These are phyloP conservation scores for Trichoderma hamatum DNA, from an alignment of 2,329 filamentous ascomycete species.

Conservation along the genomic window DNA sequence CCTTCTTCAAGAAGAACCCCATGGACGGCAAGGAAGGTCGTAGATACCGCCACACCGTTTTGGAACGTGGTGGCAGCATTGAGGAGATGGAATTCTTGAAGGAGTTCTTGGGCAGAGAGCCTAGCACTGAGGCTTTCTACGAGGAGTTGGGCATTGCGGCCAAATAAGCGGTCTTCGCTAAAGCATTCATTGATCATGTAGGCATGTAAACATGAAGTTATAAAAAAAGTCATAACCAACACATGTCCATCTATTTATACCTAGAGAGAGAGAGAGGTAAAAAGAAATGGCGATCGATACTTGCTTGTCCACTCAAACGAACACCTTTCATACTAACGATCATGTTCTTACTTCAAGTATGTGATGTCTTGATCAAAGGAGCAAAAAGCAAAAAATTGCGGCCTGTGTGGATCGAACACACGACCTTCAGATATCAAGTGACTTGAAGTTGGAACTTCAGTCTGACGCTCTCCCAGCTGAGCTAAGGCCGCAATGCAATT, in stretches of 20 bases:
- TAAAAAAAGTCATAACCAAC: neutral
- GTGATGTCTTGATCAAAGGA: neutral
- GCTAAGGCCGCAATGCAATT: slow-evolving; percentile 24
- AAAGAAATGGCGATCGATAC: neutral
- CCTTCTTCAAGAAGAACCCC: slow-evolving; percentile 74
- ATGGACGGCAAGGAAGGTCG: slow-evolving; percentile 76
- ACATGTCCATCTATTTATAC: neutral
- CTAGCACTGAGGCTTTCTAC: slow-evolving; percentile 79
- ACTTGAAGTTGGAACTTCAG: slow-evolving; percentile 24
- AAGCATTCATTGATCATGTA: neutral
- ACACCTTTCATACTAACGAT: neutral
- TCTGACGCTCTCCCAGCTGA: slow-evolving; percentile 28
- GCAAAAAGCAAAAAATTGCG: slow-evolving; percentile 22
- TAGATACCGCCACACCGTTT: slow-evolving; percentile 75
- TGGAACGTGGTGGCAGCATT: slow-evolving; percentile 76
- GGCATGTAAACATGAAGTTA: neutral
- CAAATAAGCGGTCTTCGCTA: slow-evolving; percentile 2
- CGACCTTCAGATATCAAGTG: slow-evolving; percentile 25
- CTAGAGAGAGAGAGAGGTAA: neutral
- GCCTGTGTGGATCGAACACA: slow-evolving; percentile 27
- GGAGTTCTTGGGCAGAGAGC: slow-evolving; percentile 76
- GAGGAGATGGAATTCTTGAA: slow-evolving; percentile 81
- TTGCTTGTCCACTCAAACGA: neutral
- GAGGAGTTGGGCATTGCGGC: slow-evolving; percentile 64
- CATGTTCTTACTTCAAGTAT: neutral